Base-by-base conservation (phyloP, 805 yeast genomes). In the Ogataea corticis region DNA sequence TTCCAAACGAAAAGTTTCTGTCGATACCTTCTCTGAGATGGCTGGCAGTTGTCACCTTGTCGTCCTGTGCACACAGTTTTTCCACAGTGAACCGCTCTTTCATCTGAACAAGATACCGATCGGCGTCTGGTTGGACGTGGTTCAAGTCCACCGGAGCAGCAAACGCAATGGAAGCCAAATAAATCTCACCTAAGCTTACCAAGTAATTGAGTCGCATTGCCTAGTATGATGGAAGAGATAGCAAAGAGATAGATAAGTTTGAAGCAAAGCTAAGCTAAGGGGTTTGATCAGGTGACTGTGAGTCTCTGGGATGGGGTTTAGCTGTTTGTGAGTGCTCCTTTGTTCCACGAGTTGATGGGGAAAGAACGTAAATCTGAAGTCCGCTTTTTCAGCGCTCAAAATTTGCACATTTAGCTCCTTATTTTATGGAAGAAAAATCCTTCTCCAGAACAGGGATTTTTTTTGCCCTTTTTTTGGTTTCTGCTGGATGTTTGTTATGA, bases 1-100 rank as follows among this genome's bases (percentile, higher is more conserved):
- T 73, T 1, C 95, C 95, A 57, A 88, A 80, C 0, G 85, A 73
- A 52, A 80, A 80, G 11, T 77, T 69, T 44, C 75, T 72, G 11
- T 72, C 68, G 21, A 87, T 74, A 33, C 71, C 63, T 31, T 73
- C 68, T 49, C 78, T 61, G 42, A 75, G 65, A 56, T 79, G 75
- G 23, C 76, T 67, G 28, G 67, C 49, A 3, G 62, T 52, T 36
- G 52, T 66, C 9, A 59, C 49, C 27, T 45, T 49, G 32, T 70
- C 59, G 38, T 77, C 80, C 52, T 73, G 74, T 1, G 67, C 61
- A 50, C 79, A 69, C 30, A 81, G 72, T 21, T 68, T 61, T 14
- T 78, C 80, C 31, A 79, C 54, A 1, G 83, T 66, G 39, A 69
- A 74, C 5, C 78, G 72, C 3, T 70, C 63, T 51, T 76, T 79